Evolutionary conservation across 805 yeast genomes (phyloP).

Genomic region (Wickerhamiella occidentalis): DNA sequence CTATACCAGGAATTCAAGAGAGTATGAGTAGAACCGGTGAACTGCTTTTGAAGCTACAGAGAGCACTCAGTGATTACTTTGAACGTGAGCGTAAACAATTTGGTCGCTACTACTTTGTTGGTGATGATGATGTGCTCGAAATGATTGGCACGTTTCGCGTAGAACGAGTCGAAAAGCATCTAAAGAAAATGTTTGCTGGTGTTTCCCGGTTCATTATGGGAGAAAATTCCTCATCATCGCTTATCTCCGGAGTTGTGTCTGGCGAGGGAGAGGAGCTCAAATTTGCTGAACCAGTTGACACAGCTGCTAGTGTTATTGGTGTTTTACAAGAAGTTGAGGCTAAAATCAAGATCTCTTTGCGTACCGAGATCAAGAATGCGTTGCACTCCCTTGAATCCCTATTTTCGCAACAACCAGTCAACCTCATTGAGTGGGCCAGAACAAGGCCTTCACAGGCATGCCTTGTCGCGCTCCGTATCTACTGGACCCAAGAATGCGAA

Average conservation of each 20-base stretch:
- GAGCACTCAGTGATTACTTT: constrained; percentile 61
- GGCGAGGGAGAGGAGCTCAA: constrained; percentile 48
- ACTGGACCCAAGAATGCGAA: not conserved
- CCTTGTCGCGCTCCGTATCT: constrained; percentile 16
- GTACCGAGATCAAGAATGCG: constrained; percentile 28
- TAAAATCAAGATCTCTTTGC: constrained; percentile 39
- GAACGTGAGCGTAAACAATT: constrained; percentile 67
- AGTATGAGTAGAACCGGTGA: constrained; percentile 42
- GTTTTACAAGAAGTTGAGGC: constrained; percentile 53
- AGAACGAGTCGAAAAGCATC: constrained; percentile 42
- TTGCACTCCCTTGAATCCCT: constrained; percentile 20
- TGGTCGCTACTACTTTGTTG: constrained; percentile 76
- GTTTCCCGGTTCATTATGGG: constrained; percentile 33
- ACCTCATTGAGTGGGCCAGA: constrained; percentile 29
- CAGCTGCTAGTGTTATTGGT: constrained; percentile 38
- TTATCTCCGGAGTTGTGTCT: constrained; percentile 43
- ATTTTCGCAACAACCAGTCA: constrained; percentile 14
- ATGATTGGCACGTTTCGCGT: constrained; percentile 47
- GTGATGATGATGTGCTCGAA: constrained; percentile 80
- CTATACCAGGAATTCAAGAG: constrained; percentile 37
- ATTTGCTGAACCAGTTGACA: constrained; percentile 30
- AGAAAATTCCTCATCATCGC: constrained; percentile 18
- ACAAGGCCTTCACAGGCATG: constrained; percentile 42
- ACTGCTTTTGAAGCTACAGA: constrained; percentile 45
- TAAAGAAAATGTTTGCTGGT: constrained; percentile 64